These are phyloP conservation scores for Stachybotrys elegans DNA, from an alignment of 2,329 filamentous ascomycete genomes.

Conservation along the genomic window DNA sequence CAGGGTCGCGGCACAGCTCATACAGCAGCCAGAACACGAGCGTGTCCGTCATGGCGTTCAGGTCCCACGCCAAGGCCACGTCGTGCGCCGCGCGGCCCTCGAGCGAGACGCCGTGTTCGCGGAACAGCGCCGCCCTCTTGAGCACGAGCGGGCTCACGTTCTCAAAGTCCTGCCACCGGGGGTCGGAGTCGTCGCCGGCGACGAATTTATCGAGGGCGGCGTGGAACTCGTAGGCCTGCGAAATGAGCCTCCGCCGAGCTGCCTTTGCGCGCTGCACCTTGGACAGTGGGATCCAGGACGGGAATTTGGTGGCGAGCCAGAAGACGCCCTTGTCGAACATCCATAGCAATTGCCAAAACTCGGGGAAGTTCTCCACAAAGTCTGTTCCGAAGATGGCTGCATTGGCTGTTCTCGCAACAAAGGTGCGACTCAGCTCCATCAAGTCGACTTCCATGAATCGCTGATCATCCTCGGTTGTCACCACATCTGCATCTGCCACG, in stretches of 20 bases:
- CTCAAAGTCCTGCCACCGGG: conserved; percentile 30
- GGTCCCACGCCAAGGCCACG: conserved; percentile 29
- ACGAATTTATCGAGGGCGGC: conserved; percentile 28
- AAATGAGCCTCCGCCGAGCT: conserved; percentile 21
- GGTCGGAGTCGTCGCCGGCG: conserved; percentile 23
- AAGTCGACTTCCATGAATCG: conserved; percentile 27
- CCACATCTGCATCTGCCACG: conserved; percentile 22
- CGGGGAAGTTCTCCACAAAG: conserved; percentile 34
- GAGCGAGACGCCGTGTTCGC: conserved; percentile 21
- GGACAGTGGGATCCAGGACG: conserved; percentile 27
- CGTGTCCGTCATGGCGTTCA: conserved; percentile 32
- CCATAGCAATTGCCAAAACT: conserved; percentile 33
- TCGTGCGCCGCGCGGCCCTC: conserved; percentile 28
- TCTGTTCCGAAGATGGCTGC: conserved; percentile 32
- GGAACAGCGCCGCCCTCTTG: conserved; percentile 22
- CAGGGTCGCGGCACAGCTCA: conserved; percentile 32
- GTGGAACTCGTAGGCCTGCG: conserved; percentile 26
- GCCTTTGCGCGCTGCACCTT: conserved; percentile 24
- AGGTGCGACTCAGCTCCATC: conserved; percentile 27
- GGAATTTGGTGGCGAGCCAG: conserved; percentile 22
- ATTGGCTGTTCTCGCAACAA: conserved; percentile 28
- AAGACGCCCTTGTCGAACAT: conserved; percentile 28
- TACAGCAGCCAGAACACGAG: conserved; percentile 36
- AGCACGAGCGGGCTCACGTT: conserved; percentile 28
- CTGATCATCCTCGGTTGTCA: conserved; percentile 19